Evolutionary conservation across 2,329 filamentous ascomycete genomes (phyloP).

Genomic region (Sclerotinia trifoliorum): DNA sequence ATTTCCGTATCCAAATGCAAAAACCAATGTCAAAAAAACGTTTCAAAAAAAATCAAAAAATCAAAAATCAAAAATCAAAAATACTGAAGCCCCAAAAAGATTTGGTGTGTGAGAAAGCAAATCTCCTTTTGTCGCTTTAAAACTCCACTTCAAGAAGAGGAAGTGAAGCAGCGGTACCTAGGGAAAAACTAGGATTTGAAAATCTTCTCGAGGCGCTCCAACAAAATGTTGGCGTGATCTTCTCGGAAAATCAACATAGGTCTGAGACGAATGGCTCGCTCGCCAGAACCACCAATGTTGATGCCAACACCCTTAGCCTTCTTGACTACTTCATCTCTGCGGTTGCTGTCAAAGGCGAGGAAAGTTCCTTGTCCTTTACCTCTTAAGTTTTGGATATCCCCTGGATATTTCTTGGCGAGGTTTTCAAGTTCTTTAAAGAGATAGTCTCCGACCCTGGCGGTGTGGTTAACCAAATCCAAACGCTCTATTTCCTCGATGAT

Average conservation of each 20-base stretch:
- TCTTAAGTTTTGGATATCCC: slow-evolving; percentile 69
- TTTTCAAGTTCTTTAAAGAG: slow-evolving; percentile 64
- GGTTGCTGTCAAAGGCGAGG: slow-evolving; percentile 74
- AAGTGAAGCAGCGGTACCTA: slow-evolving; percentile 2
- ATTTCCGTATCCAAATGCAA: slow-evolving; percentile 18
- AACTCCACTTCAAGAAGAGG: neutral
- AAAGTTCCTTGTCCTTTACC: slow-evolving; percentile 77
- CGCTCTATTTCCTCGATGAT: slow-evolving; percentile 74
- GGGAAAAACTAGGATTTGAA: slow-evolving; percentile 33
- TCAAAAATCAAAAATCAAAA: too few relatives aligned
- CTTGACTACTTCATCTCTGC: slow-evolving; percentile 66
- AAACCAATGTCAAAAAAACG: neutral
- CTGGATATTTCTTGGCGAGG: slow-evolving; percentile 64
- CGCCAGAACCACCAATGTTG: slow-evolving; percentile 76
- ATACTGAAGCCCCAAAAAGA: neutral
- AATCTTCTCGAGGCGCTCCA: slow-evolving; percentile 69
- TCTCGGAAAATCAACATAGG: slow-evolving; percentile 87
- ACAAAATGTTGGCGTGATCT: slow-evolving; percentile 81
- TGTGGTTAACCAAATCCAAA: slow-evolving; percentile 66
- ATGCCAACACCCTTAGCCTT: slow-evolving; percentile 70
- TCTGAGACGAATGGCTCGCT: slow-evolving; percentile 66
- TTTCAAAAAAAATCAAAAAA: neutral
- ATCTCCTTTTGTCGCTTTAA: neutral
- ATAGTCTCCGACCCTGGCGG: slow-evolving; percentile 59
- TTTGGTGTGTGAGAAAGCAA: neutral